Conservation (phyloP, 83 land plant species). For the Diphasiastrum complanatum region DNA sequence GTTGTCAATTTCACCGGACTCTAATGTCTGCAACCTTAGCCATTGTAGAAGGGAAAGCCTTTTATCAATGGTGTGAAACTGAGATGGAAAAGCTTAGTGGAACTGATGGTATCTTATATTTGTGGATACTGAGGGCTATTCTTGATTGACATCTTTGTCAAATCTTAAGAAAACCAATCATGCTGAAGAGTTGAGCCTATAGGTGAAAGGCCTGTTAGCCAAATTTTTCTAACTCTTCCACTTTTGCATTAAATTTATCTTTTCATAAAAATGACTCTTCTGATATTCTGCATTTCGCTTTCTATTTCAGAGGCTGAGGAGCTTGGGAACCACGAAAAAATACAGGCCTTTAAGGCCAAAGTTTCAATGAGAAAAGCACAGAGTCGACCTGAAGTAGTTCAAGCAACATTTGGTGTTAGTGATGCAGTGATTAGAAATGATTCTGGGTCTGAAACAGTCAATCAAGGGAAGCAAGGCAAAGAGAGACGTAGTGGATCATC, state of each 20-base stretch:
- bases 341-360: conserved; percentile 26
- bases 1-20: too few relatives aligned
- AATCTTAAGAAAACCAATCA: neutral
- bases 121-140: neutral
- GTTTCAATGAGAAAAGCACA: conserved; percentile 28
- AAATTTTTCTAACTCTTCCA: neutral
- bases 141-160: neutral
- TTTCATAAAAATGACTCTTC: conserved; percentile 26
- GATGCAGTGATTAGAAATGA: conserved; percentile 18
- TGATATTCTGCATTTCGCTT: conserved; percentile 37
- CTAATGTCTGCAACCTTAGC: too few relatives aligned
- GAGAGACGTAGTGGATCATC: conserved; percentile 18
- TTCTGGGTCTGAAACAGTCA: conserved; percentile 2
- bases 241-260: neutral
- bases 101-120: conserved; percentile 23
- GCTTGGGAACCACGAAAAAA: conserved; percentile 14
- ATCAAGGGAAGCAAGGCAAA: conserved; percentile 10
- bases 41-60: conserved; percentile 28
- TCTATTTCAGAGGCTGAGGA: conserved; percentile 30
- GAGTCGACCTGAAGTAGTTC: conserved; percentile 11
- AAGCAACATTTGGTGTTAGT: conserved; percentile 16
- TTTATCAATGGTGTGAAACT: conserved; percentile 36
- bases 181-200: too few relatives aligned
- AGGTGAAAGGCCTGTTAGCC: too few relatives aligned
- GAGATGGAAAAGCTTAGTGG: conserved; percentile 36